Evolutionary conservation across 306 rosid genomes (phyloP).

Genomic region (Rosa multiflora): DNA sequence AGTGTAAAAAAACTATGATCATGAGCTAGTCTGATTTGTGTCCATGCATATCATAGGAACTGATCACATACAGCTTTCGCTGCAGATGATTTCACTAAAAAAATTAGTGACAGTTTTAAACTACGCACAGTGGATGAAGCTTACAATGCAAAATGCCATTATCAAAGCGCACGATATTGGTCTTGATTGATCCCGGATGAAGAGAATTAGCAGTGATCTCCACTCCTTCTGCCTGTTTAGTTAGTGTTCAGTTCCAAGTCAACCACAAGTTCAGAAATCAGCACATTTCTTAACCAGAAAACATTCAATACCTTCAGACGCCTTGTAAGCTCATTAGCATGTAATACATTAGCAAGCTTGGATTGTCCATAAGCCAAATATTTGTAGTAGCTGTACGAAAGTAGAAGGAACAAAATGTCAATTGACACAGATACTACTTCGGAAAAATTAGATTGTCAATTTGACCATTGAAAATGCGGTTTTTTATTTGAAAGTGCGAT

Average conservation of each 20-base stretch:
- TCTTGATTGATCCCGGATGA: slow-evolving; percentile 24
- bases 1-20: neutral
- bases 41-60: too few relatives aligned
- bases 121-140: neutral
- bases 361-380: slow-evolving; percentile 73
- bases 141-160: slow-evolving; percentile 2
- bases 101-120: neutral
- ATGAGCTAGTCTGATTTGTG: neutral
- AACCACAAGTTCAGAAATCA: neutral
- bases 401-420: neutral
- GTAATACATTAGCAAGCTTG: slow-evolving; percentile 77
- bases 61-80: neutral
- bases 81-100: neutral
- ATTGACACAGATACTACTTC: neutral
- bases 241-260: neutral
- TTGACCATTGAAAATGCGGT: neutral
- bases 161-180: slow-evolving; percentile 15
- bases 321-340: slow-evolving; percentile 77
- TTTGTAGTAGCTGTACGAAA: slow-evolving; percentile 48
- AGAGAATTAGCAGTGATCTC: slow-evolving; percentile 25
- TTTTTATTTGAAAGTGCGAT: too few relatives aligned
- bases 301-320: slow-evolving; percentile 60
- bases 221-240: slow-evolving; percentile 21
- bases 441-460: neutral
- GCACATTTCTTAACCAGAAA: neutral